Conservation (phyloP, 108 stramenopile species). For the Hondaea fermentalgiana region DNA sequence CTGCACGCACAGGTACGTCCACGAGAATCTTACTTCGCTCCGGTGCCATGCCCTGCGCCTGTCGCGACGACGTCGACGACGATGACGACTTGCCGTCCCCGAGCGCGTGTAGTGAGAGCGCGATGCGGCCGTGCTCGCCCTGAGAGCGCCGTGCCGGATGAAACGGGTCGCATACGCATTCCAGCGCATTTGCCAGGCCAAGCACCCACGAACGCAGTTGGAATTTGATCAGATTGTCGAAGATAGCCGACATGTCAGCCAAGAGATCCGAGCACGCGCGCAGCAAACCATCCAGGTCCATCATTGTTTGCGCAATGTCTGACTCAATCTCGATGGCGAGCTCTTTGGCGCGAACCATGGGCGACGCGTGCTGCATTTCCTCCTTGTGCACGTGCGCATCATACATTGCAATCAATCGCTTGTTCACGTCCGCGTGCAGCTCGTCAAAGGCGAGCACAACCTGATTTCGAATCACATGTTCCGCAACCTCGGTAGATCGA, state of each 20-base stretch:
- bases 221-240: not conserved
- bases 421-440: not conserved
- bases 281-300: not conserved
- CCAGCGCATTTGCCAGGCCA: not conserved
- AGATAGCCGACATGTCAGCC: not conserved
- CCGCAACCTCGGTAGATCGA: not conserved
- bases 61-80: not conserved
- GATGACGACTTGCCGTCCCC: too few species aligned
- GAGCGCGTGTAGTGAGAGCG: not conserved
- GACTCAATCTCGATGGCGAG: not conserved
- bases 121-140: not conserved
- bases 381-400: not conserved
- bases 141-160: not conserved
- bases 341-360: not conserved
- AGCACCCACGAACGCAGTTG: conserved; percentile 7
- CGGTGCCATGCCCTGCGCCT: not conserved
- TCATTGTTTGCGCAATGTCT: not conserved
- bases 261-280: not conserved
- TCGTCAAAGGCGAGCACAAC: not conserved
- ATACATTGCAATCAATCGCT: not conserved
- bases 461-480: not conserved
- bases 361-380: not conserved
- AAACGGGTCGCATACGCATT: not conserved
- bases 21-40: not conserved
- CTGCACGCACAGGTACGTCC: not conserved